These are phyloP conservation scores for Coprinopsis cinerea DNA, from an alignment of 768 basidiomycete genomes.

Conservation along the genomic window DNA sequence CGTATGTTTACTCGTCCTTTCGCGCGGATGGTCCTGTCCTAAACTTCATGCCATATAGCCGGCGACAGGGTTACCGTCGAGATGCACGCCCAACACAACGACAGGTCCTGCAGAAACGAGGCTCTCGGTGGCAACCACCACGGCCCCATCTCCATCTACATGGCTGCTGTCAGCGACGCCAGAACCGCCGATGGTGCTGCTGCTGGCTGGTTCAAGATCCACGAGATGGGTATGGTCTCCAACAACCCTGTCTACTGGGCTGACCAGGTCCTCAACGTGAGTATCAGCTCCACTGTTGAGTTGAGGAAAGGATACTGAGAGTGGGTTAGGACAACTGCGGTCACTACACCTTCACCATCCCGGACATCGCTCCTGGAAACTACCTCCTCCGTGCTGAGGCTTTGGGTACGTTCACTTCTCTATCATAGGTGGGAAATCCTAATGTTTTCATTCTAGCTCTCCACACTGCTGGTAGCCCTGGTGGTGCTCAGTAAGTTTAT, in stretches of 20 bases:
- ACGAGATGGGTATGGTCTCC: slow-evolving; percentile 43
- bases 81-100: slow-evolving; percentile 47
- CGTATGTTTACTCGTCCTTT: too few species aligned
- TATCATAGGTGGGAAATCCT: not conserved
- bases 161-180: slow-evolving; percentile 43
- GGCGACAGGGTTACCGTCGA: slow-evolving; percentile 44
- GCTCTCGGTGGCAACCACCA: slow-evolving; percentile 49
- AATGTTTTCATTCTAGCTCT: slow-evolving; percentile 30
- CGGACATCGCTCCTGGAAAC: slow-evolving; percentile 37
- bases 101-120: slow-evolving; percentile 39
- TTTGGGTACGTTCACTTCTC: not conserved
- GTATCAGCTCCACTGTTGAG: slow-evolving; percentile 4
- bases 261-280: slow-evolving; percentile 27
- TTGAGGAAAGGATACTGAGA: not conserved
- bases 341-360: slow-evolving; percentile 45
- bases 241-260: slow-evolving; percentile 43
- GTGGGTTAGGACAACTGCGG: slow-evolving; percentile 41
- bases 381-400: slow-evolving; percentile 41
- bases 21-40: too few species aligned
- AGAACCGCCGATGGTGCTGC: slow-evolving; percentile 35
- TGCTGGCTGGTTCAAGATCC: slow-evolving; percentile 47
- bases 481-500: slow-evolving; percentile 35
- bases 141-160: slow-evolving; percentile 43
- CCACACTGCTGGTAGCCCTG: slow-evolving; percentile 34
- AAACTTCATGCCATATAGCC: too few species aligned